phyloP scores from a whole-genome alignment of 306 rosid species.

The Gleditsia sinensis region DNA sequence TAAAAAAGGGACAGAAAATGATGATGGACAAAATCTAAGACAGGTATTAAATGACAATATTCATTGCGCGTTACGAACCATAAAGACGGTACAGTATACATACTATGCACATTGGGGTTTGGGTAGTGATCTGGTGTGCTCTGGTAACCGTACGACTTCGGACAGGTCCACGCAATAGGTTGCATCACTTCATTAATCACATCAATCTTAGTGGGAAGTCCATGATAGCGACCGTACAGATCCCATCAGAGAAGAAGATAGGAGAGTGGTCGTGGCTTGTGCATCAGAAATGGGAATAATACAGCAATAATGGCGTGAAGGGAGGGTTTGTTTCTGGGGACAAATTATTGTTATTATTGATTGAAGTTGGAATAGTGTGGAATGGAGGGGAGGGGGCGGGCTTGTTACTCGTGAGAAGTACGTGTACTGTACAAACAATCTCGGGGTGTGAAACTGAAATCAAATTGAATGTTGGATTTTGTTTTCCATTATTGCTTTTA shows the following conservation, averaged over 20 bases:
- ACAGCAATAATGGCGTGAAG: neutral
- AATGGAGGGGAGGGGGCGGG: no score
- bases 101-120: no score
- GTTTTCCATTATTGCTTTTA: neutral
- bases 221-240: conserved; percentile 1
- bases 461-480: neutral
- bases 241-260: neutral
- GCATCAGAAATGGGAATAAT: neutral
- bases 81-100: no score
- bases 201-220: neutral
- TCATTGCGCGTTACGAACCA: neutral
- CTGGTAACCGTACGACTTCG: neutral
- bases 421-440: neutral
- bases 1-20: neutral
- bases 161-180: neutral
- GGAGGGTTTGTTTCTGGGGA: neutral
- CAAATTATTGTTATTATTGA: neutral
- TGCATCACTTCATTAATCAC: neutral
- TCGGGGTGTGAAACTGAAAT: neutral
- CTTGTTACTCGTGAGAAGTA: neutral
- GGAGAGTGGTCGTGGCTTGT: no score
- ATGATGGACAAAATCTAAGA: neutral
- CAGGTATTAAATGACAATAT: neutral
- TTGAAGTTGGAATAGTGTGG: neutral
- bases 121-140: neutral